These are phyloP conservation scores for Acorus gramineus DNA, from an alignment of 106 monocot genomes.

Conservation along the genomic window DNA sequence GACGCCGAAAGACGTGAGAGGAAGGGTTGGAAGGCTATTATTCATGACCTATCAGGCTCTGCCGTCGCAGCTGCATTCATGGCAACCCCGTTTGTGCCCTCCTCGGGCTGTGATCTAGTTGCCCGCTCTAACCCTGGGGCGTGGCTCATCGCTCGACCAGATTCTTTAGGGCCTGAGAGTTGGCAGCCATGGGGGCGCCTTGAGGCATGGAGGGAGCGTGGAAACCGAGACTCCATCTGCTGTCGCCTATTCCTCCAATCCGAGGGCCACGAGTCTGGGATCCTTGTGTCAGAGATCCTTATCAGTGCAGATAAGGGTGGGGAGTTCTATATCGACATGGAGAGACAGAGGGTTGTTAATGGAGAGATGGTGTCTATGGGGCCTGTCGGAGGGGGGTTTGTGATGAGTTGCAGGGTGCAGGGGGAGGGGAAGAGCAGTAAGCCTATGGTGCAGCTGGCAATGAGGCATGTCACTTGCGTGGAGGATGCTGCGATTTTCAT, in stretches of 20 bases:
- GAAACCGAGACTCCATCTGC: constrained; percentile 29
- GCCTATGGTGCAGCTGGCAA: constrained; percentile 64
- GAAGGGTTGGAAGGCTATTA: constrained; percentile 81
- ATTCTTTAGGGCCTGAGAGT: constrained; percentile 29
- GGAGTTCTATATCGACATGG: constrained; percentile 77
- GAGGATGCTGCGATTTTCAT: constrained; percentile 91
- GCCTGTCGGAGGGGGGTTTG: constrained; percentile 34
- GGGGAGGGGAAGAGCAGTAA: constrained; percentile 70
- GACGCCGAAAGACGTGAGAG: constrained; percentile 38
- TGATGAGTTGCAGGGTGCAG: constrained; percentile 71
- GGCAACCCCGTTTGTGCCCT: constrained; percentile 79
- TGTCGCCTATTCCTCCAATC: constrained; percentile 50
- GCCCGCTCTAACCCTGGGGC: constrained; percentile 78
- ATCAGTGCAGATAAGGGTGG: constrained; percentile 58
- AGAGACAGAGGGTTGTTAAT: constrained; percentile 18
- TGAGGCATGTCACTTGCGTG: constrained; percentile 62
- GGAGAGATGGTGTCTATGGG: constrained; percentile 3
- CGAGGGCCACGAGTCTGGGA: constrained; percentile 42
- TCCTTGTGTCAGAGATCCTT: constrained; percentile 39
- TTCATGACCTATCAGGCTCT: constrained; percentile 81
- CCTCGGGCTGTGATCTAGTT: constrained; percentile 53
- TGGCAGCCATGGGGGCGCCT: constrained; percentile 72
- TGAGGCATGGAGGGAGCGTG: constrained; percentile 66
- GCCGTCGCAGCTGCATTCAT: constrained; percentile 77
- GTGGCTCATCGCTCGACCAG: constrained; percentile 68